Percentiles rank a stretch among this genome's conserved stretches.
Evolutionary conservation across 352 stramenopile genomes (phyloP).

Genomic region (Globisporangium heterothallicum): DNA sequence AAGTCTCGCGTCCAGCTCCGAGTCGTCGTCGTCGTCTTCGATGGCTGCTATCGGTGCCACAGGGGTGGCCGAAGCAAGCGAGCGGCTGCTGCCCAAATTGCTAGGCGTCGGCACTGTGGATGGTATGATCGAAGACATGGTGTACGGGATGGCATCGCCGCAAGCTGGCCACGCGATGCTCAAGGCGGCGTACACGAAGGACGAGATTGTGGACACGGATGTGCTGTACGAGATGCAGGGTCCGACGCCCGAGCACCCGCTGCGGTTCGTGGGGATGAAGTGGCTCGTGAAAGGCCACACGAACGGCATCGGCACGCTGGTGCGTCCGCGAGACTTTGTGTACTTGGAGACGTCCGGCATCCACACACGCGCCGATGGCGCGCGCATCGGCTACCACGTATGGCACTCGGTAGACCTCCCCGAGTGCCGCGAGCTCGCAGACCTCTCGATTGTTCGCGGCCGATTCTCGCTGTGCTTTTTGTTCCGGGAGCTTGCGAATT

Average conservation of each 20-base stretch:
- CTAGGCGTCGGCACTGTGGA: conserved; percentile 32
- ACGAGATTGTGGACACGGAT: conserved; percentile 27
- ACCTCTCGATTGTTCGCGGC: conserved; percentile 30
- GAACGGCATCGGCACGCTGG: conserved; percentile 4
- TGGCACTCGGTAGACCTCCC: conserved; percentile 36
- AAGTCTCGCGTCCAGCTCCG: too few relatives aligned
- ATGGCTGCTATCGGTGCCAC: too few relatives aligned
- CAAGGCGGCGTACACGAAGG: conserved; percentile 41
- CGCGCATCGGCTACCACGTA: conserved; percentile 37
- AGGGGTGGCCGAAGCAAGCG: too few relatives aligned
- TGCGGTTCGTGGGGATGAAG: conserved; percentile 21
- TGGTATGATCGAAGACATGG: conserved; percentile 53
- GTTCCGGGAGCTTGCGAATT: conserved; percentile 25
- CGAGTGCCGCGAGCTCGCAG: conserved; percentile 25
- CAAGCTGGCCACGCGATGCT: conserved; percentile 43
- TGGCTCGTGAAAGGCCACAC: conserved; percentile 18
- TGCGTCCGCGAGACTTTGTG: conserved; percentile 22
- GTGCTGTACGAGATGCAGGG: conserved; percentile 7
- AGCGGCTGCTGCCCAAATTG: neutral
- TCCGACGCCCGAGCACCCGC: conserved; percentile 14
- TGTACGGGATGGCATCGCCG: conserved; percentile 45
- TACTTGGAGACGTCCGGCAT: conserved; percentile 38
- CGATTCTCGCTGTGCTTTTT: conserved; percentile 40
- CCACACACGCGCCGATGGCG: conserved; percentile 10
- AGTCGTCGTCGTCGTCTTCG: too few relatives aligned